A percentile compares a stretch with the other conserved stretches of the same genome.
These are phyloP conservation scores for Globisporangium radiosum DNA, from an alignment of 352 stramenopile species.

Conservation along the genomic window DNA sequence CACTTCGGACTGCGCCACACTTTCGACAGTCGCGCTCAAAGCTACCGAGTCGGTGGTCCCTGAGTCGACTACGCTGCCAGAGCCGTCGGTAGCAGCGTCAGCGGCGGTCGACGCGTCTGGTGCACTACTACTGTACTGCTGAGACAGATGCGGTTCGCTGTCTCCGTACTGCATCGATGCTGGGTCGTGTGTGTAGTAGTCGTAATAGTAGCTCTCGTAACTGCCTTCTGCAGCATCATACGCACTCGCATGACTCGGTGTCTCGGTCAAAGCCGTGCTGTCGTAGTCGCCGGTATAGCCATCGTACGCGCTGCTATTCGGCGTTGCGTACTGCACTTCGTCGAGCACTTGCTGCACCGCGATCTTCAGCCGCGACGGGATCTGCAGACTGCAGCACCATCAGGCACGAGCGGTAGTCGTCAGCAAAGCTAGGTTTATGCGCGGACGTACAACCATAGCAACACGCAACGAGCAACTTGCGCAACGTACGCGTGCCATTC, in stretches of 20 bases:
- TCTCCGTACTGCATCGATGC: not conserved
- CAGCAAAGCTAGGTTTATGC: not conserved
- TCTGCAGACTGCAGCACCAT: conserved; percentile 26
- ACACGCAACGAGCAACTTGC: no score
- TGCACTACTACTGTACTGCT: not conserved
- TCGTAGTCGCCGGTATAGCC: conserved; percentile 7
- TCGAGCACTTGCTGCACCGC: conserved; percentile 58
- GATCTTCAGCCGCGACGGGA: conserved; percentile 54
- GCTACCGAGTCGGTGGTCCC: no score
- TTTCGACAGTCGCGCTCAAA: not conserved
- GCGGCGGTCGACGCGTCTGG: not conserved
- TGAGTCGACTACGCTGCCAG: no score
- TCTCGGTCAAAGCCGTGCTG: not conserved
- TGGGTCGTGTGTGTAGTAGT: conserved; percentile 6
- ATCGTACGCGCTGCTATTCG: conserved; percentile 5
- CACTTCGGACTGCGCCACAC: no score
- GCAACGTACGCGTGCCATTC: conserved; percentile 54
- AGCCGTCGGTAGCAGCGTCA: no score
- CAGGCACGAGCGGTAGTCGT: not conserved
- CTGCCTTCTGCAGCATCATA: not conserved
- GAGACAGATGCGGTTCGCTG: no score
- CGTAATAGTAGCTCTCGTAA: conserved; percentile 5
- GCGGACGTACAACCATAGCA: no score
- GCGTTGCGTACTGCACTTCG: conserved; percentile 14
- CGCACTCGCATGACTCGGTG: not conserved